Base-by-base conservation (phyloP, 768 basidiomycete species). In the Neoboletus subvelutipes region DNA sequence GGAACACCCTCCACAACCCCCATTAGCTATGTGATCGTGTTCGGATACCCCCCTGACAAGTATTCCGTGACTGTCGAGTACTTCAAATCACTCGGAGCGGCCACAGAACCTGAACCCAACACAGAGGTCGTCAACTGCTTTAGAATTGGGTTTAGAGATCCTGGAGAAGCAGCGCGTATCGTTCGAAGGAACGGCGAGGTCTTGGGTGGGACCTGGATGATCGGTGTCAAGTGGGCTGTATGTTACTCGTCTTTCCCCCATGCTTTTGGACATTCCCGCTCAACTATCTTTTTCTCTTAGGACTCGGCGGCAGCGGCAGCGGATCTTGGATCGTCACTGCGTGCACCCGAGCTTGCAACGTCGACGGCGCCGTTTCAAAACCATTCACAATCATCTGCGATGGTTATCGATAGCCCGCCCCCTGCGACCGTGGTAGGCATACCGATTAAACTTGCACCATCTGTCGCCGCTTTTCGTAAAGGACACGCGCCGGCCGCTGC, bases 161-260 rank as follows among this genome's bases (percentile, higher is more conserved):
- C 83, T 9, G 85, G 82, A 24, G 90, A 92, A 55, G 92, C 92
- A 0, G 71, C 90, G 59, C 78, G 92, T 12, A 90, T 92, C 2
- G 83, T 92, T 17, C 77, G 90, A 49, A 88, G 88, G 73, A 94
- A 87, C 61, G 93, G 93, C 3, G 92, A 94, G 49, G 73, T 94
- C 2, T 67, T 94, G 22, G 75, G 80, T 12, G 88, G 88, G 5
- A 80, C 78, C 47, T 90, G 83, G 79, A 94, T 94, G 92, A 76
- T 94, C 36, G 93, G 92, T 13, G 85, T 83, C 41, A 92, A 92
- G 70, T 91, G 87, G 86, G 88, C 88, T 28, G 92, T 92, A 68
- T 58, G 89, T 83, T 20, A 5, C 47, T 49, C 29, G 22, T 33
- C 36, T 31, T 60, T 40, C 37, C 29, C 29, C 34, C 29, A 22